phyloP scores from a whole-genome alignment of 208 protist genomes.

The Leishmania tropica region DNA sequence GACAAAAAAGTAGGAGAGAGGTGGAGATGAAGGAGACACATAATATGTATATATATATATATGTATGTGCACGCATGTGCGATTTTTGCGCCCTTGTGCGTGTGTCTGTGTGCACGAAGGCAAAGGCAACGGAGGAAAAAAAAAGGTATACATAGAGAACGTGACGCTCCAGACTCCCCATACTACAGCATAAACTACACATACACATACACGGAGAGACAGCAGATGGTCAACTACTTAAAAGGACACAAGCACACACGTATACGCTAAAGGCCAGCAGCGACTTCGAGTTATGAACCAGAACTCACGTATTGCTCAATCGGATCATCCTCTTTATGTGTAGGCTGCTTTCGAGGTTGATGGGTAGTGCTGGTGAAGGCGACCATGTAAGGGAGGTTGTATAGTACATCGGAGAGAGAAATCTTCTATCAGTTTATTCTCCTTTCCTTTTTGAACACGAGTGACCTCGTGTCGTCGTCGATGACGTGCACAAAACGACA shows the following conservation, averaged over 20 bases:
- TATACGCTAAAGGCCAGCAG: neutral
- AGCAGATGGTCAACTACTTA: neutral
- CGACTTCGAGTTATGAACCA: neutral
- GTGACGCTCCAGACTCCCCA: neutral
- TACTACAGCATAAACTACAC: neutral
- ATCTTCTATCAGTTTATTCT: constrained; percentile 1
- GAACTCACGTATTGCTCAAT: neutral
- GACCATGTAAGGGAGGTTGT: neutral
- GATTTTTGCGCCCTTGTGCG: neutral
- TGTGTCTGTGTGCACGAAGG: too few species aligned
- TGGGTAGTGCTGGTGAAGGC: neutral
- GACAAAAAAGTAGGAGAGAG: neutral
- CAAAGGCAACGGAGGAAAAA: too few species aligned
- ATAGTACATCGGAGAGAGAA: neutral
- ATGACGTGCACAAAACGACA: neutral
- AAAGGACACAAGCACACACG: neutral
- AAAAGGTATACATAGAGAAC: neutral
- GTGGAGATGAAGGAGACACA: neutral
- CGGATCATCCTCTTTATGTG: neutral
- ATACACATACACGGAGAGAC: neutral
- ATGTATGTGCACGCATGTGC: neutral
- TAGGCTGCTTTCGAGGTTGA: neutral
- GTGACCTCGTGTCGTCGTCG: neutral
- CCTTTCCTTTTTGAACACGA: neutral
- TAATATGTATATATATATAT: neutral